Base-by-base conservation (phyloP, 345 rosid species). In the Garcia nutans region DNA sequence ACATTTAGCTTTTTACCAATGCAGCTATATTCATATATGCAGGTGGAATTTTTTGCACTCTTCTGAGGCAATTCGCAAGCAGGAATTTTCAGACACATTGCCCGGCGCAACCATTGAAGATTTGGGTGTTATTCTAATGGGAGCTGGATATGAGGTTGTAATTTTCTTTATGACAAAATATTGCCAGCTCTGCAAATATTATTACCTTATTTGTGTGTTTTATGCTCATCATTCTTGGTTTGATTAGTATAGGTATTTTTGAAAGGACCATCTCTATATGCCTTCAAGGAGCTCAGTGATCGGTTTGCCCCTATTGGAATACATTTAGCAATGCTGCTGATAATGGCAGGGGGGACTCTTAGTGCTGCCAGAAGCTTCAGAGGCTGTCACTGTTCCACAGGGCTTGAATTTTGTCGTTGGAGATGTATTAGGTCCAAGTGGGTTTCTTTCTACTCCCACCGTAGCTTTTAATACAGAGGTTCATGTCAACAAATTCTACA, bases 361-460 rank as follows among this genome's bases (percentile, higher is more conserved):
- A 90, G 87, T 79, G 99, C 99, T 8, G 77, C 88, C 0, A 97
- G 94, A 71, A 95, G 99, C 86, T 95, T 95, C 84, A 89, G 86
- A 83, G 97, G 99, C 55, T 87, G 97, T 95, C 57, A 91, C 90
- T 3, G 97, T 95, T 76, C 97, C 97, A 44, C 97, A 93, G 77
- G 97, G 96, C 49, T 86, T 95, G 69, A 95, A 95, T 78, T 91
- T 95, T 77, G 89, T 95, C 23, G 79, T 91, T 44, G 99, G 96
- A 71, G 97, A 91, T 85, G 96, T 93, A 56, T 80, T 93, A 61
- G 88, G 84, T 31, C 97, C 99, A 54, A 77, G 78, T 20, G 99
- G 97, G 31, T 90, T 95, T 82, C 92, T 95, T 42, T 95, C 97
- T 20, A 71, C 81, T 68, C 97, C 99, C 8, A 84, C 97, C 1